Conservation (phyloP, 2,329 filamentous ascomycete genomes). For the Aspergillus fischeri region DNA sequence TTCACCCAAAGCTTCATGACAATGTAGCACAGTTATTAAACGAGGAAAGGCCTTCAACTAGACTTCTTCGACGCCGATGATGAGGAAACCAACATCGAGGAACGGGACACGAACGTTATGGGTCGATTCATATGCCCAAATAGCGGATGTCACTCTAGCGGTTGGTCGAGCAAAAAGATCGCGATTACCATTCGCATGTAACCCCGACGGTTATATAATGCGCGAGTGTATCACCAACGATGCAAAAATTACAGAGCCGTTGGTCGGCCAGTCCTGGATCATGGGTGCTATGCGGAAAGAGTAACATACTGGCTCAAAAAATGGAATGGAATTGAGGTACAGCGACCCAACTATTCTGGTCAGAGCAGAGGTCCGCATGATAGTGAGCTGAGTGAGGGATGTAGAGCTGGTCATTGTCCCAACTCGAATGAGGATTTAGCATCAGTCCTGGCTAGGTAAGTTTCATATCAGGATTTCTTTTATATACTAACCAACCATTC, state of each 20-base stretch:
- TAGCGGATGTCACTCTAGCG: constrained; percentile 8
- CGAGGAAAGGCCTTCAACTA: constrained; percentile 12
- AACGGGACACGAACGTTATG: constrained; percentile 34
- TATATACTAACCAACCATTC: too few relatives aligned
- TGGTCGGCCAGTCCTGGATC: constrained; percentile 31
- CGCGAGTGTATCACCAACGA: constrained; percentile 42
- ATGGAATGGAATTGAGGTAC: constrained; percentile 35
- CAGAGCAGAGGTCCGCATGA: constrained; percentile 25
- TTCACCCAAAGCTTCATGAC: constrained; percentile 16
- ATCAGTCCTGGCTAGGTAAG: too few relatives aligned
- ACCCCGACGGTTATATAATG: constrained; percentile 37
- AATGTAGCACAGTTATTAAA: constrained; percentile 12
- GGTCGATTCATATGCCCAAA: constrained; percentile 18
- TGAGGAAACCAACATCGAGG: constrained; percentile 8
- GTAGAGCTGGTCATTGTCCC: constrained; percentile 25
- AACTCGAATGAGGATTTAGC: too few relatives aligned
- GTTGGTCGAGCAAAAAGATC: constrained; percentile 28
- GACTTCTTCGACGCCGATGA: constrained; percentile 11
- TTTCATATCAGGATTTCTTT: too few relatives aligned
- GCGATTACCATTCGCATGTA: constrained; percentile 44
- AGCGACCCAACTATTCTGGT: constrained; percentile 9
- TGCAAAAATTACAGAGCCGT: constrained; percentile 36
- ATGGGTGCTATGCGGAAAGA: constrained; percentile 39
- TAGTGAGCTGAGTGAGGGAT: constrained; percentile 29
- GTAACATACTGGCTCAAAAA: constrained; percentile 42